phyloP scores from a whole-genome alignment of 2,329 filamentous ascomycete species.

The Metarhizium brunneum region DNA sequence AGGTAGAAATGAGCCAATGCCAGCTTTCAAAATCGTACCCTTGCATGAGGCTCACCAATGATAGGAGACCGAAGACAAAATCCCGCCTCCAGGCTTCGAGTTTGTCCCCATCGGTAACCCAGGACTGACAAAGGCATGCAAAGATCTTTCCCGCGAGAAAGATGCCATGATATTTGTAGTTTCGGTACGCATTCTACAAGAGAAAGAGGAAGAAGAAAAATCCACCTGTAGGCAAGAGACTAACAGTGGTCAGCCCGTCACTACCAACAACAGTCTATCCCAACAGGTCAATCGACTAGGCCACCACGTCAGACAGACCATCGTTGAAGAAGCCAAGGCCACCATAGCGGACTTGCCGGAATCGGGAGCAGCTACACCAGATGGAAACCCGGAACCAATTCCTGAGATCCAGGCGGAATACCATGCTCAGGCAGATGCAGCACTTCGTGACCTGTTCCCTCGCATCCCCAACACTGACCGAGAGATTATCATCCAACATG shows the following conservation, averaged over 20 bases:
- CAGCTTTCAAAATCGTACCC: neutral
- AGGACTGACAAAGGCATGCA: constrained; percentile 49
- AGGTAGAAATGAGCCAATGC: constrained; percentile 35
- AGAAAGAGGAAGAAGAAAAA: neutral
- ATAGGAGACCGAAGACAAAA: constrained; percentile 42
- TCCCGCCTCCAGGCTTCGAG: constrained; percentile 50
- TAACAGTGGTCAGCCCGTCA: constrained; percentile 7
- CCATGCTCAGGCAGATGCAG: constrained; percentile 51
- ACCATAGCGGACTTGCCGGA: constrained; percentile 17
- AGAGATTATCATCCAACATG: constrained; percentile 50
- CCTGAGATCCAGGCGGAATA: constrained; percentile 51
- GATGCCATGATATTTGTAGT: constrained; percentile 59
- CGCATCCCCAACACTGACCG: constrained; percentile 57
- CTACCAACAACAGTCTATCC: constrained; percentile 32
- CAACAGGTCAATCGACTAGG: constrained; percentile 50
- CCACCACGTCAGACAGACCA: constrained; percentile 49
- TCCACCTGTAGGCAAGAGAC: neutral
- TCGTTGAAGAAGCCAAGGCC: constrained; percentile 45
- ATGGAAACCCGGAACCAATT: constrained; percentile 45
- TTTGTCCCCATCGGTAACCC: constrained; percentile 57
- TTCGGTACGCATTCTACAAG: constrained; percentile 33
- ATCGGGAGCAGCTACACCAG: constrained; percentile 9
- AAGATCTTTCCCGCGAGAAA: constrained; percentile 53
- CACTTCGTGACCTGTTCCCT: constrained; percentile 54
- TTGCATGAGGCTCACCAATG: constrained; percentile 18